Base-by-base conservation (phyloP, 768 basidiomycete species). In the Termitomyces sp. region DNA sequence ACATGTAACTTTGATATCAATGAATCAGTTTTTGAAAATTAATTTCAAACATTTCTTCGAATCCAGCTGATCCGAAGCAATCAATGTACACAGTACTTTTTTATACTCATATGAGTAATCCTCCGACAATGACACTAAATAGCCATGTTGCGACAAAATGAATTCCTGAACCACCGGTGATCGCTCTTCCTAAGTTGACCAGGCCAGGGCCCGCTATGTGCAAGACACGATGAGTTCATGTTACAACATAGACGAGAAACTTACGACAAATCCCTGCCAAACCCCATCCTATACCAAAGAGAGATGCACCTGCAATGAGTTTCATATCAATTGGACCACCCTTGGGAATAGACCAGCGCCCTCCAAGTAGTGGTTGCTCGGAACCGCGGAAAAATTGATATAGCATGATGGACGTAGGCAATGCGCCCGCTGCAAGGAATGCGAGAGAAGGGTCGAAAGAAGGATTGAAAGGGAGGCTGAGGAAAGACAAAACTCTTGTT, bases 231-330 rank as follows among this genome's bases (percentile, higher is more conserved):
- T 42, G 18, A 61, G 24, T 52, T 50, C 47, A 63, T 61, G 43
- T 16, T 57, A 41, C 5, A 18, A 6, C 32, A 61, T 8, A 46
- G 20, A 51, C 12, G n/a, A 58, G 20, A 39, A 37, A 73, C 85
- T 65, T 68, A 86, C 85, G 85, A 67, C 85, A 87, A 48, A 86
- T 69, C 34, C 85, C 85, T 53, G 76, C 70, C 39, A 82, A 63
- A 5, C 80, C 85, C 85, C 85, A 87, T 1, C 85, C 85, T 27
- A 83, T 59, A 48, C 85, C 85, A 66, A 87, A 87, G 37, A 84
- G 59, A 18, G 78, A 74, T 12, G 83, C 76, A 22, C 85, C 85
- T 31, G 64, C 55, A 8, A 87, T 44, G 29, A 87, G 73, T 59
- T 66, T 75, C 26, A 59, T 49, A 61, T 86, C 79, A 18, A 86